These are phyloP conservation scores for Aegilops bicornis DNA, from an alignment of 176 grass and related monocot genomes.

Conservation along the genomic window DNA sequence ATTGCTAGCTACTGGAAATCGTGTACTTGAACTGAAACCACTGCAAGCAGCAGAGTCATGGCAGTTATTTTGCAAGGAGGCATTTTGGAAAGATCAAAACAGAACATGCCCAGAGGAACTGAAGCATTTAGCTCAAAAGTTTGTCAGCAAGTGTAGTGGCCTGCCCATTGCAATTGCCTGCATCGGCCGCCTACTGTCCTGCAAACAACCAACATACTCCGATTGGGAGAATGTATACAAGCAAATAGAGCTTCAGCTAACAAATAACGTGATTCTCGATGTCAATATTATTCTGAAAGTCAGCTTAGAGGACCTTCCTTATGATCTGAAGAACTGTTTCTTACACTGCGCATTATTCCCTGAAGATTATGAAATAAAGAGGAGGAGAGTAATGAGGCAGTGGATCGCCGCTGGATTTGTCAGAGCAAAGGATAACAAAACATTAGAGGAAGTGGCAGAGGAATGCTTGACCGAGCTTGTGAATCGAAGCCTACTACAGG, in stretches of 20 bases:
- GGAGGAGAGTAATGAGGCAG: not conserved
- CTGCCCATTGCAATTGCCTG: conserved; percentile 28
- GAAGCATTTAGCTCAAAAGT: not conserved
- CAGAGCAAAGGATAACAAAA: not conserved
- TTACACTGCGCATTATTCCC: not conserved
- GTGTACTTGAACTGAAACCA: not conserved
- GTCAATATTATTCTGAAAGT: not conserved
- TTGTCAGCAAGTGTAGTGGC: not conserved
- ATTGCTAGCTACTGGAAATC: not conserved
- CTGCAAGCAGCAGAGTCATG: not conserved
- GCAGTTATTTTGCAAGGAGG: not conserved
- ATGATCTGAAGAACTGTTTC: not conserved
- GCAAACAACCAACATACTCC: not conserved
- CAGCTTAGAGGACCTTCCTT: not conserved
- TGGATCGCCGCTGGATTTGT: conserved; percentile 25
- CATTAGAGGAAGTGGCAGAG: conserved; percentile 45
- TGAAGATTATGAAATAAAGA: not conserved
- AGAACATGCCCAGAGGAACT: not conserved
- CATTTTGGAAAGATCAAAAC: not conserved
- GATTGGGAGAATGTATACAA: not conserved
- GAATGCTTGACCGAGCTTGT: conserved; percentile 37
- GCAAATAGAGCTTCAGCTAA: not conserved
- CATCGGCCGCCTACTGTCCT: not conserved
- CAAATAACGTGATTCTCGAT: not conserved
- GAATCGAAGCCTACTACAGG: conserved; percentile 35